Evolutionary conservation across 1,284 basidiomycete species (phyloP).

Genomic region (Moniliophthora roreri): DNA sequence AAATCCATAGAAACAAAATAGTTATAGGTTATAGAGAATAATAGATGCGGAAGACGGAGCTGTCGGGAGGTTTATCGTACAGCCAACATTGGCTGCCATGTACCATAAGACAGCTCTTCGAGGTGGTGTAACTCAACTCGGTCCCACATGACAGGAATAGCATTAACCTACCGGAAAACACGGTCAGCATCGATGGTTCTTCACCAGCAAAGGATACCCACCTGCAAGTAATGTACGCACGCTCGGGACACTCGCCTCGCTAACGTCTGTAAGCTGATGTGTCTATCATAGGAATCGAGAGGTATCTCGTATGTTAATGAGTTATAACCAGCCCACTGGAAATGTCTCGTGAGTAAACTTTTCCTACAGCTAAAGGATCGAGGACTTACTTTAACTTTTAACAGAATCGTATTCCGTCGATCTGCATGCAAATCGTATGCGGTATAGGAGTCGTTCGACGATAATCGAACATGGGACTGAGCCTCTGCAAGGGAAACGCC

Average conservation of each 20-base stretch:
- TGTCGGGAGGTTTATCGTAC: conserved; percentile 30
- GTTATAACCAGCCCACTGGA: conserved; percentile 69
- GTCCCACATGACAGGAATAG: conserved; percentile 66
- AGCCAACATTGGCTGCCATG: conserved; percentile 66
- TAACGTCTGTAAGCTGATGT: conserved; percentile 63
- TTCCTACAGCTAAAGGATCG: not conserved
- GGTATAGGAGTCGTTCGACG: conserved; percentile 57
- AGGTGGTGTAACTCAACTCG: conserved; percentile 69
- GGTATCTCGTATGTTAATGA: conserved; percentile 77
- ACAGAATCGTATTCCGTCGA: conserved; percentile 52
- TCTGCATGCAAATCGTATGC: conserved; percentile 66
- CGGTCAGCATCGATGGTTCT: conserved; percentile 14
- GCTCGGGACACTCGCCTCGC: conserved; percentile 68
- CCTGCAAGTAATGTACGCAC: conserved; percentile 74
- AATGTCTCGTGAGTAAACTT: not conserved
- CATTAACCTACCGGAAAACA: conserved; percentile 47
- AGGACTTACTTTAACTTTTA: conserved; percentile 57
- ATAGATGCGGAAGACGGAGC: too few relatives aligned
- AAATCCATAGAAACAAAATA: not conserved
- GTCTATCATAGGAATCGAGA: conserved; percentile 64
- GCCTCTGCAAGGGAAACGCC: conserved; percentile 71
- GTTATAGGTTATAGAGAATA: not conserved
- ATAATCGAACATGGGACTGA: conserved; percentile 60
- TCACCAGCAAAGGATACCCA: conserved; percentile 25
- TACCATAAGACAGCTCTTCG: conserved; percentile 66